A percentile compares a stretch with the other conserved stretches of the same genome.
Evolutionary conservation across 768 basidiomycete species (phyloP).

Genomic region (Tulasnella sp.): DNA sequence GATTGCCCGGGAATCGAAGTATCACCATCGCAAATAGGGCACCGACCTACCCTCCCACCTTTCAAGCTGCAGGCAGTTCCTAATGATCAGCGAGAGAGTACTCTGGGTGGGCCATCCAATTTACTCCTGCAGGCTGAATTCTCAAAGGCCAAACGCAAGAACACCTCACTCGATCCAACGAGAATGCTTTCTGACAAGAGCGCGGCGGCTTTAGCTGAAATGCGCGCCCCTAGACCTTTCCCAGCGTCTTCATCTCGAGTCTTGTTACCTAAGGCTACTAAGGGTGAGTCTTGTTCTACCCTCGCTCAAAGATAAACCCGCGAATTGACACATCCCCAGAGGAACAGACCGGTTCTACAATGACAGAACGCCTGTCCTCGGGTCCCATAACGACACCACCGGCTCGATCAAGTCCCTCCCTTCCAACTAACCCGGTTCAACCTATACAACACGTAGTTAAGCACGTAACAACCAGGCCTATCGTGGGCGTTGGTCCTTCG

Average conservation of each 20-base stretch:
- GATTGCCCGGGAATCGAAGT: slow-evolving; percentile 15
- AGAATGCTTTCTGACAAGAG: slow-evolving; percentile 7
- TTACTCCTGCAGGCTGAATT: neutral
- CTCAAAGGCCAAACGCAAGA: neutral
- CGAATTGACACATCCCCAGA: neutral
- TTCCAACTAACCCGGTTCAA: neutral
- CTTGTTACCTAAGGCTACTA: neutral
- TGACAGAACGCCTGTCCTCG: neutral
- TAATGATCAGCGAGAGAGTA: slow-evolving; percentile 1
- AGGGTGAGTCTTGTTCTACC: neutral
- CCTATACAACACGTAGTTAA: neutral
- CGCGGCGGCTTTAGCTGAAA: neutral
- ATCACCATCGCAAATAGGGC: neutral
- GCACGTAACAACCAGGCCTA: neutral
- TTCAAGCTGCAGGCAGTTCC: neutral
- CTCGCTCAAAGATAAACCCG: neutral
- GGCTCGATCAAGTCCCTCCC: neutral
- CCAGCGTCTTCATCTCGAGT: neutral
- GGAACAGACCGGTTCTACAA: too few relatives aligned
- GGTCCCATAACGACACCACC: neutral
- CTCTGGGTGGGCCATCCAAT: slow-evolving; percentile 18
- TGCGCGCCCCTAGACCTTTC: neutral
- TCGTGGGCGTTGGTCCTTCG: neutral
- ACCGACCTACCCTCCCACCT: neutral
- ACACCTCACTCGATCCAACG: slow-evolving; percentile 2